Conservation (phyloP, 2,329 filamentous ascomycete genomes). For the Hymenoscyphus linearis region DNA sequence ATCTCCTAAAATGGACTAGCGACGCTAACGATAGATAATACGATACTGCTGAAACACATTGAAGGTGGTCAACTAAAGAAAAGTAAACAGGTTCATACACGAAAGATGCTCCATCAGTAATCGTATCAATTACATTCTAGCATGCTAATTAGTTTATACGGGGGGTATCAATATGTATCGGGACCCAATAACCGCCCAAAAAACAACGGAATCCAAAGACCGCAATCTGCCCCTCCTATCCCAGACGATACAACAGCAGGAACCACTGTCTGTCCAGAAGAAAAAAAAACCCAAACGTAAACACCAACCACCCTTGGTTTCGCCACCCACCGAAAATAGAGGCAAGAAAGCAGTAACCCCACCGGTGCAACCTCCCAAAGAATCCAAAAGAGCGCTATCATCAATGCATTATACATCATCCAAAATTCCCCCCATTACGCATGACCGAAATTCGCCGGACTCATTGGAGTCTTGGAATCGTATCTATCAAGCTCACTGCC, state of each 20-base stretch:
- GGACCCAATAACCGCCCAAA: not conserved
- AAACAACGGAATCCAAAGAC: too few relatives aligned
- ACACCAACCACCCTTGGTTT: not conserved
- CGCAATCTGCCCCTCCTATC: not conserved
- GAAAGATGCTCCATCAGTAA: too few relatives aligned
- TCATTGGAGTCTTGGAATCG: slow-evolving; percentile 22
- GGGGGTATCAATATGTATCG: too few relatives aligned
- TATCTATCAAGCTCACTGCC: slow-evolving; percentile 31
- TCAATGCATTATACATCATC: not conserved
- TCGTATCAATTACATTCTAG: too few relatives aligned
- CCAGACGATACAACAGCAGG: not conserved
- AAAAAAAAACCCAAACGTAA: not conserved
- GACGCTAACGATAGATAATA: too few relatives aligned
- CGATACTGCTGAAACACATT: too few relatives aligned
- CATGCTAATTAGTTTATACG: too few relatives aligned
- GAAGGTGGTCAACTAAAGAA: too few relatives aligned
- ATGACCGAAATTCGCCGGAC: slow-evolving; percentile 7
- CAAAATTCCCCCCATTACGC: not conserved
- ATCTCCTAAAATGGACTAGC: too few relatives aligned
- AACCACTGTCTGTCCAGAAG: not conserved
- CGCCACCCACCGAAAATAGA: too few relatives aligned
- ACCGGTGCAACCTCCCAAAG: not conserved
- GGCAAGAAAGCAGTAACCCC: not conserved
- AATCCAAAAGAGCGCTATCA: not conserved
- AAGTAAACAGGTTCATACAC: too few relatives aligned